phyloP scores from a whole-genome alignment of 179 eudicot genomes.

The Camellia oleifera region DNA sequence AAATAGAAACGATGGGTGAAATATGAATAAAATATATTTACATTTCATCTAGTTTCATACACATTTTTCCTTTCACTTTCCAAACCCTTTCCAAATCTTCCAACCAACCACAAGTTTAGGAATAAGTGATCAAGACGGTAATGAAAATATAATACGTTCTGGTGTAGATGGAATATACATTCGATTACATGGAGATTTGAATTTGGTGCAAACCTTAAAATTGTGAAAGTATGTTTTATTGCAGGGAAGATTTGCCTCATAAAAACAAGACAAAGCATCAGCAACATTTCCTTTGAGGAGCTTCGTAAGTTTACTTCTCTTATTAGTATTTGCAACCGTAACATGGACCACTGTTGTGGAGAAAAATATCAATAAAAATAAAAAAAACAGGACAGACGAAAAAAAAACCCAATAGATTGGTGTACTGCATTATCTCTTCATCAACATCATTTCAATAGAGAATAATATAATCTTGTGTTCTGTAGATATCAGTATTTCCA shows the following conservation, averaged over 20 bases:
- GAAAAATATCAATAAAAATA: neutral
- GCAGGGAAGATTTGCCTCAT: slow-evolving; percentile 69
- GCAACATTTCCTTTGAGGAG: slow-evolving; percentile 59
- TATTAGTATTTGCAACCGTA: neutral
- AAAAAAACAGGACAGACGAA: neutral
- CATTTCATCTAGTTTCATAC: too few relatives aligned
- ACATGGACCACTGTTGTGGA: neutral
- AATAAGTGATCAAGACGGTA: too few relatives aligned
- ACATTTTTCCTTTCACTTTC: too few relatives aligned
- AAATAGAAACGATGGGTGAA: too few relatives aligned
- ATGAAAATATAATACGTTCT: neutral
- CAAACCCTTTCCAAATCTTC: too few relatives aligned
- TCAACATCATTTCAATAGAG: neutral
- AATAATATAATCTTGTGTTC: neutral
- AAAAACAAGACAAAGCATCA: slow-evolving; percentile 52
- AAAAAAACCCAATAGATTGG: neutral
- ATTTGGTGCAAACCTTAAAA: neutral
- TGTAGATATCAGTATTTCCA: neutral
- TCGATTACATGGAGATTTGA: neutral
- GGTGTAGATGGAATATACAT: neutral
- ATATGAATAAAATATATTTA: too few relatives aligned
- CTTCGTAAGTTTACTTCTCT: slow-evolving; percentile 49
- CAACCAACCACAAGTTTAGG: too few relatives aligned
- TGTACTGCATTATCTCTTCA: neutral
- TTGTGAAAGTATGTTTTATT: slow-evolving; percentile 8